Conservation (phyloP, 2,329 filamentous ascomycete genomes). For the Bretziella fagacearum region DNA sequence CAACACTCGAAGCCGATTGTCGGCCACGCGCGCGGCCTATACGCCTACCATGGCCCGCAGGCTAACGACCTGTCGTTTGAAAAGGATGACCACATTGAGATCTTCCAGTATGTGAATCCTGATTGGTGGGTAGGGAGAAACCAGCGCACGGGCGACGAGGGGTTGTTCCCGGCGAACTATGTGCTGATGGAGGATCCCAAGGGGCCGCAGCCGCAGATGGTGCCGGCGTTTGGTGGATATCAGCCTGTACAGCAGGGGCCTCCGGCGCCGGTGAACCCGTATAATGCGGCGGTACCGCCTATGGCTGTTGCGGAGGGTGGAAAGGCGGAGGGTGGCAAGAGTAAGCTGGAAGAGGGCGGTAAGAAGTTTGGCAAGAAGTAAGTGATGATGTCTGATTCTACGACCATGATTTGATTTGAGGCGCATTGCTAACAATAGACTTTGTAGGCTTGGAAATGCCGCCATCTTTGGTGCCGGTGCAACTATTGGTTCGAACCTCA, state of each 20-base stretch:
- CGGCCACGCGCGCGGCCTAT: constrained; percentile 62
- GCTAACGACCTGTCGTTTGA: constrained; percentile 67
- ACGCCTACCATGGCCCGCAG: constrained; percentile 65
- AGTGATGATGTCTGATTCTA: constrained; percentile 1
- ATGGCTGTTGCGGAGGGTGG: constrained; percentile 52
- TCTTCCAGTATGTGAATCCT: constrained; percentile 85
- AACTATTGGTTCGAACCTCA: constrained; percentile 74
- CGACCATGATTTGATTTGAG: background rate
- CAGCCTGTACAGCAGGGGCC: constrained; percentile 20
- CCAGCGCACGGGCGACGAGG: constrained; percentile 63
- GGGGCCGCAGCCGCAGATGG: constrained; percentile 21
- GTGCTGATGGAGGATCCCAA: constrained; percentile 53
- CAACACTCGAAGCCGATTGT: constrained; percentile 41
- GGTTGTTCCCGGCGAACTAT: constrained; percentile 91
- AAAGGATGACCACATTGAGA: constrained; percentile 61
- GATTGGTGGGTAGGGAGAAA: constrained; percentile 96
- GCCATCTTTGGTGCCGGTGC: constrained; percentile 89
- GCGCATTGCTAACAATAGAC: constrained; percentile 13
- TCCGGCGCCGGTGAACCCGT: constrained; percentile 30
- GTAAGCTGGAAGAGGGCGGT: constrained; percentile 54
- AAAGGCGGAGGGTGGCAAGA: constrained; percentile 27
- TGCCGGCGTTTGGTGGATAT: constrained; percentile 22
- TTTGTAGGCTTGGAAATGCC: constrained; percentile 39
- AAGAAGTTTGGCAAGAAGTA: constrained; percentile 94
- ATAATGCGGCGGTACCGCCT: constrained; percentile 54